Base-by-base conservation (phyloP, 2,329 filamentous ascomycete genomes). In the Monosporascus sp. region DNA sequence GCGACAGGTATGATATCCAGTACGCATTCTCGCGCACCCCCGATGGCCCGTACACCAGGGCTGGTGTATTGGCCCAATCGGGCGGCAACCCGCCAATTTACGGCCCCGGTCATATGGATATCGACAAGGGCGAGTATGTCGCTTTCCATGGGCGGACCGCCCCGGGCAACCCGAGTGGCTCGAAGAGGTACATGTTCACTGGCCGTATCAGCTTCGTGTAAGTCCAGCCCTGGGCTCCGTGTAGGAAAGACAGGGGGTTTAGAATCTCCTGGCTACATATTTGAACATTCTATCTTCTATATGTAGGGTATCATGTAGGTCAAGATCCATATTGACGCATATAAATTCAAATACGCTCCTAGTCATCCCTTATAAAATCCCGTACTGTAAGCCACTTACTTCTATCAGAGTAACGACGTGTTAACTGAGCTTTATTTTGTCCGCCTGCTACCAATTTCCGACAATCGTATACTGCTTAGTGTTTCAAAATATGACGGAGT, bases 1-100 rank as follows among this genome's bases (percentile, higher is more conserved):
- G 60, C 52, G 65, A 68, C 50, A 62, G 66, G 52, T 68, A 67
- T 50, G 65, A 67, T n/a, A 62, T 67, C 56, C 63, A 68, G 49
- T 66, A 66, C 48, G 65, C 65, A 3, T 67, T 62, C 47, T 65
- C 64, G 15, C 61, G 54, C 51, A 65, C 62, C 2, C 64, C 67
- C 27, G 60, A 65, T 49, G 64, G 64, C 15, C 39, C 53, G n/a
- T 67, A 66, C 53, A 55, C 53, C 4, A 63, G 62, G 47, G 60
- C 62, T 37, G 64, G 64, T 9, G 58, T 64, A 37, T 56, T 66
- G 18, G 52, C 66, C 25, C 60, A 61, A 8, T 62, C 64, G n/a
- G 62, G 53, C 2, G 60, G 63, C n/a, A 60, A 62, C 46, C 54
- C 52, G 47, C 61, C 62, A 17, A 54, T 68, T 17, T 68, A 57